These are phyloP conservation scores for Pseudocercospora pini-densiflorae DNA, from an alignment of 2,329 filamentous ascomycete genomes.

Conservation along the genomic window DNA sequence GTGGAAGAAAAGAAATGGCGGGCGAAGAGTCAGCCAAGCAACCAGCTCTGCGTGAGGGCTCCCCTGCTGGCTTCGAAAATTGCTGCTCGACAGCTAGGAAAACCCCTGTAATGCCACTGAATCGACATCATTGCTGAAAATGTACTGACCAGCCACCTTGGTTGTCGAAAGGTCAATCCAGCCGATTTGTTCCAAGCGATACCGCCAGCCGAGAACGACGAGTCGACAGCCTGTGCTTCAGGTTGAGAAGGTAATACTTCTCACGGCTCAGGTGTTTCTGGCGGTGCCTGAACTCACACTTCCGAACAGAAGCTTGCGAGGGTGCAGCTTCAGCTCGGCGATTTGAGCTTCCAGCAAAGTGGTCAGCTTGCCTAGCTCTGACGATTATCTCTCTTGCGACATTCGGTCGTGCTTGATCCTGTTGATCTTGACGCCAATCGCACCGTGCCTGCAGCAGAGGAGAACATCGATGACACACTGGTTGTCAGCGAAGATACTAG, in stretches of 20 bases:
- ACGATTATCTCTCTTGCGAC: background rate
- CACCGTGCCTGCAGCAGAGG: background rate
- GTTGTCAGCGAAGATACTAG: background rate
- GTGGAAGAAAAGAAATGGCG: background rate
- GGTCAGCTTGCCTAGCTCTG: background rate
- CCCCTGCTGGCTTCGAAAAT: background rate
- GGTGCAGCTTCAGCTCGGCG: background rate
- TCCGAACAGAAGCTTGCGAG: background rate
- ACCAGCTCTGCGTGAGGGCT: too few species aligned
- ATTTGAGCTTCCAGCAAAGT: background rate
- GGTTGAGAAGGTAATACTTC: background rate
- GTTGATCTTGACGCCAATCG: background rate
- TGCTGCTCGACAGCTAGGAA: background rate
- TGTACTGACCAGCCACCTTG: background rate
- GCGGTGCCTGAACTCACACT: background rate
- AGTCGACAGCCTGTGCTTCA: background rate
- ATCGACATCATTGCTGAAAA: constrained; percentile 2
- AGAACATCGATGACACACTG: background rate
- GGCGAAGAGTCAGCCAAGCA: background rate
- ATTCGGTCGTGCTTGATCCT: background rate
- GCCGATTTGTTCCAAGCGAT: background rate
- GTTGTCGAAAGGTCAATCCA: background rate
- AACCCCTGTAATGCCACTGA: background rate
- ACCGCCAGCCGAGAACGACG: background rate
- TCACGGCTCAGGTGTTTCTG: background rate